Evolutionary conservation across 768 basidiomycete species (phyloP).

Genomic region (Obba rivulosa): DNA sequence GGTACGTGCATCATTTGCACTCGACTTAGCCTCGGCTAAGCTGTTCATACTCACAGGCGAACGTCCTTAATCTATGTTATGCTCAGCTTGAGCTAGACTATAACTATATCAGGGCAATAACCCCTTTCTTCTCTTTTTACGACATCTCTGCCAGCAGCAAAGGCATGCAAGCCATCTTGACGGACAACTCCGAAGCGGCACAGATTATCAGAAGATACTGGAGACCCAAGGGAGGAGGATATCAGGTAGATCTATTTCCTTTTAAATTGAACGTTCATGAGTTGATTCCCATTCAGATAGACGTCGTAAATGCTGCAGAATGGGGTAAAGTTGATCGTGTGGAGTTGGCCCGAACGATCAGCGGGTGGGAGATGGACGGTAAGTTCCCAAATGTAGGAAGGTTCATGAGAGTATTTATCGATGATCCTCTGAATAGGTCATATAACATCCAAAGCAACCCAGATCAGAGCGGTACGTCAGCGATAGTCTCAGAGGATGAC

Average conservation of each 20-base stretch:
- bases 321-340: conserved; percentile 24
- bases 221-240: conserved; percentile 18
- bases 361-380: conserved; percentile 35
- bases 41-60: conserved; percentile 22
- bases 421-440: conserved; percentile 17
- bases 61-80: conserved; percentile 39
- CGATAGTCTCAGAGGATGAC: background rate
- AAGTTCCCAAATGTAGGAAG: background rate
- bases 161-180: conserved; percentile 25
- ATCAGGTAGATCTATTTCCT: conserved; percentile 14
- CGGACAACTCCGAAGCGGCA: conserved; percentile 28
- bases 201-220: conserved; percentile 27
- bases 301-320: conserved; percentile 27
- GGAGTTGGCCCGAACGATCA: conserved; percentile 31
- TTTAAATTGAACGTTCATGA: background rate
- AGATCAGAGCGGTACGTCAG: conserved; percentile 30
- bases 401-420: background rate
- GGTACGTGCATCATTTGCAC: conserved; percentile 17
- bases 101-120: conserved; percentile 37
- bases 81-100: conserved; percentile 45
- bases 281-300: conserved; percentile 22
- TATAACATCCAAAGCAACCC: conserved; percentile 30
- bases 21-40: background rate
- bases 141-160: conserved; percentile 25
- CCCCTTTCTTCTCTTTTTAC: conserved; percentile 41